Evolutionary conservation across 371 early-diverging fungal genomes (phyloP).

Genomic region (Sporodiniella umbellata): DNA sequence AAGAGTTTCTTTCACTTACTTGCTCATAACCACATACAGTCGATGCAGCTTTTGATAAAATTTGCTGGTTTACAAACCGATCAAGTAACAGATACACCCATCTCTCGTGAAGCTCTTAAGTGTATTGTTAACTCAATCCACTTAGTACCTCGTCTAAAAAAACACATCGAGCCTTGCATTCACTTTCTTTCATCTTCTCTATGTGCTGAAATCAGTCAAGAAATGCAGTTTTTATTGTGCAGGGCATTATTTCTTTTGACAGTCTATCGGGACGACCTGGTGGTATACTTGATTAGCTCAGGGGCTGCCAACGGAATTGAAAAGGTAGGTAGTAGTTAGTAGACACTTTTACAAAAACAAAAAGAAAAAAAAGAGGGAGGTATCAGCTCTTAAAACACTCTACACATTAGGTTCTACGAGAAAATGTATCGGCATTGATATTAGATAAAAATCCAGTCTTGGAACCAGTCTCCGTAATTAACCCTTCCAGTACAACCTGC

Average conservation of each 20-base stretch:
- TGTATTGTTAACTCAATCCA: conserved; percentile 58
- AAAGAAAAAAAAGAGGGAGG: neutral
- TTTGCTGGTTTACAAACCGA: conserved; percentile 22
- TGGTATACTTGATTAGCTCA: conserved; percentile 36
- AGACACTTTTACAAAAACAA: neutral
- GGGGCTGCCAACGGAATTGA: conserved; percentile 37
- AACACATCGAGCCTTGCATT: conserved; percentile 34
- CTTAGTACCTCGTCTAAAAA: conserved; percentile 40
- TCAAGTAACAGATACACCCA: conserved; percentile 18
- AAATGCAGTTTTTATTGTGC: conserved; percentile 53
- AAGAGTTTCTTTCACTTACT: too few relatives aligned
- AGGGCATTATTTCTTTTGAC: conserved; percentile 61
- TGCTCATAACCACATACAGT: too few relatives aligned
- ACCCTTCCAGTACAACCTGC: conserved; percentile 43
- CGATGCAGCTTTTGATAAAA: conserved; percentile 20
- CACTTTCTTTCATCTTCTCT: neutral
- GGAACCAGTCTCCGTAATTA: too few relatives aligned
- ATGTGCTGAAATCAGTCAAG: conserved; percentile 21
- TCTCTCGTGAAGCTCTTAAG: conserved; percentile 50
- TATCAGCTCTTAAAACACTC: neutral
- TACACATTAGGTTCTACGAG: neutral
- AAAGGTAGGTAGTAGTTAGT: conserved; percentile 37
- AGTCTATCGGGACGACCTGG: conserved; percentile 40
- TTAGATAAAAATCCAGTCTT: neutral
- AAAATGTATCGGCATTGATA: conserved; percentile 9